Evolutionary conservation across 2,329 filamentous ascomycete genomes (phyloP), one percentile per base, ranked within the genome.

Genomic region (Trichocomaceae sp.): DNA sequence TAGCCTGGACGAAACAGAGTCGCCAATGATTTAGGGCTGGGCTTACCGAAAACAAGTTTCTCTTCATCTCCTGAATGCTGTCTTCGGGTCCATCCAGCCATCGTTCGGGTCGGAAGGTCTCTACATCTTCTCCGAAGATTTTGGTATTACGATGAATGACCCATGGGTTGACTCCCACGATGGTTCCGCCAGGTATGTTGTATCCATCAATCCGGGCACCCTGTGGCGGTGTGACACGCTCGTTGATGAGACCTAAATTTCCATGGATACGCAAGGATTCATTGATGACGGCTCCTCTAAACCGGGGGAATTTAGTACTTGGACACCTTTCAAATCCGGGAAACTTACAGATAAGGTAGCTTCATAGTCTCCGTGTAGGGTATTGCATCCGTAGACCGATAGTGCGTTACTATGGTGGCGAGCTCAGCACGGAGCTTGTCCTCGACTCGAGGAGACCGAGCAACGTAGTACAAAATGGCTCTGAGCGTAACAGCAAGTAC

Each of bases 381-480:
- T 41, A 41, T 41, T 41, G 37, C 23, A 22, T 29, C 44, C 17
- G 17, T 47, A 15, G 17, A 8, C 3, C 44, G 44, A 29, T 47
- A n/a, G n/a, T n/a, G n/a, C n/a, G n/a, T n/a, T 47, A 9, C 19
- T 20, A 47, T 47, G 44, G 44, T 29, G 26, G 73, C 68, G 20
- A 79, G 64, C 56, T 80, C 77, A 0, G 59, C 17, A 2, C 64
- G 62, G 3, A 79, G 61, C 42, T 67, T 69, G 9, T 60, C 35
- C 54, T 76, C 62, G 3, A 58, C 57, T 0, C 56, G 12, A 1
- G 66, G 69, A 5, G 64, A 50, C 8, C 55, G 53, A 12, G 58
- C 39, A 0, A 70, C 42, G 35, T 67, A 60, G 56, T 67, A 70
- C 5, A 72, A 55, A 5, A 67, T 61, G 0, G 63, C 59, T 13